These are phyloP conservation scores for Cryphonectria naterciae DNA, from an alignment of 2,329 filamentous ascomycete species.

Conservation along the genomic window DNA sequence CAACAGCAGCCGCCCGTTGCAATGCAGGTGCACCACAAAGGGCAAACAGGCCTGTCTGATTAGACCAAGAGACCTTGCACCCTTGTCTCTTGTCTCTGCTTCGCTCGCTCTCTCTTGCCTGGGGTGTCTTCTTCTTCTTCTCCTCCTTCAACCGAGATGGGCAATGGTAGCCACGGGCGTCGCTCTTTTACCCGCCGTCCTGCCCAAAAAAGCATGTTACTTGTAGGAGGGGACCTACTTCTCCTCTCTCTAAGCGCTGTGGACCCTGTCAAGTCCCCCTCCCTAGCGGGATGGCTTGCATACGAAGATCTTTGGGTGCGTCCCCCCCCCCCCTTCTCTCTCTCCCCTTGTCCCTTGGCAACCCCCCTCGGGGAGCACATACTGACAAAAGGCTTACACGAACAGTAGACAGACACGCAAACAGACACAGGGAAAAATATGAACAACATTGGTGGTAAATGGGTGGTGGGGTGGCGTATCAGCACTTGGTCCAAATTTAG, in stretches of 20 bases:
- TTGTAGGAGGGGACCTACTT: neutral
- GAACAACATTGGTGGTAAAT: too few species aligned
- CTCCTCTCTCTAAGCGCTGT: constrained; percentile 11
- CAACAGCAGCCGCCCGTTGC: constrained; percentile 20
- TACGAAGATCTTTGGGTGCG: neutral
- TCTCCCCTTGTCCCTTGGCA: neutral
- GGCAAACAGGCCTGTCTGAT: constrained; percentile 5
- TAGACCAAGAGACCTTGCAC: neutral
- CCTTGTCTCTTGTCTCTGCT: constrained; percentile 3
- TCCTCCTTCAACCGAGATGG: constrained; percentile 18
- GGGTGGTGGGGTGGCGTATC: neutral
- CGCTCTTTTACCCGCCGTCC: constrained; percentile 17
- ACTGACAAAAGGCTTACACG: neutral
- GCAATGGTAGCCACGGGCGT: constrained; percentile 15
- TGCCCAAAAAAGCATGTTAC: neutral
- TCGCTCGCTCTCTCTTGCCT: neutral
- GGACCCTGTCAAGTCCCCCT: constrained; percentile 10
- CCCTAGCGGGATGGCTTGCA: neutral
- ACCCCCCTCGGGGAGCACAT: neutral
- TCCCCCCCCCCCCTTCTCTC: too few species aligned
- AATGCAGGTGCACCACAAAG: neutral
- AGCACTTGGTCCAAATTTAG: neutral
- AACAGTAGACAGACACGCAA: neutral
- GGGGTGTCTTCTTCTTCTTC: neutral
- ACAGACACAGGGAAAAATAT: neutral